These are phyloP conservation scores for Wickerhamiella lipophila DNA, from an alignment of 805 yeast genomes.

Conservation along the genomic window DNA sequence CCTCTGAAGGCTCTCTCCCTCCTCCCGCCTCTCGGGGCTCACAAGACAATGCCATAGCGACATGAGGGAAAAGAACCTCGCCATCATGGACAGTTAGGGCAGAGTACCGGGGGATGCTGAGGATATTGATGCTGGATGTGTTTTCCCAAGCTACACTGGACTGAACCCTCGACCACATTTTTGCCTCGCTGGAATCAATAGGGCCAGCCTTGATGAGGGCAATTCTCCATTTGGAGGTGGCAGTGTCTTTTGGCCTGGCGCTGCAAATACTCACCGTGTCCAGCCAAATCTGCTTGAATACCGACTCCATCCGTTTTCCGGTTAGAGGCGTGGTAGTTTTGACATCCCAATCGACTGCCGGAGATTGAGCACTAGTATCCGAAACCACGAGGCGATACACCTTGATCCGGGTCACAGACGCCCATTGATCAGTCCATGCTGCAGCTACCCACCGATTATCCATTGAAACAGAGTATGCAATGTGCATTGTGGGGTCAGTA, in stretches of 20 bases:
- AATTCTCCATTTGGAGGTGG: constrained; percentile 24
- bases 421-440: constrained; percentile 82
- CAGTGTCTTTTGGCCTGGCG: constrained; percentile 10
- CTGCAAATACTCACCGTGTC: constrained; percentile 14
- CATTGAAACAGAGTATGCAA: constrained; percentile 70
- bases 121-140: constrained; percentile 4
- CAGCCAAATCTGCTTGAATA: constrained; percentile 18
- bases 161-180: constrained; percentile 21
- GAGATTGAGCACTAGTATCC: background rate
- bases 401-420: constrained; percentile 46
- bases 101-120: constrained; percentile 16
- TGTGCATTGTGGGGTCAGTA: constrained; percentile 71
- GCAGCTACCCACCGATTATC: constrained; percentile 79
- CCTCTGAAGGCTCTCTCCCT: no score
- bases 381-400: constrained; percentile 30
- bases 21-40: no score
- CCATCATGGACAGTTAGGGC: constrained; percentile 7
- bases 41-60: background rate
- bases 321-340: background rate
- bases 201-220: constrained; percentile 28
- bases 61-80: constrained; percentile 12
- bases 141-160: background rate
- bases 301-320: constrained; percentile 11
- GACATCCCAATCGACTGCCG: background rate
- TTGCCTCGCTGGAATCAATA: constrained; percentile 27